phyloP scores from a whole-genome alignment of 192 early-diverging fungal genomes.

The Coemansia sp. region DNA sequence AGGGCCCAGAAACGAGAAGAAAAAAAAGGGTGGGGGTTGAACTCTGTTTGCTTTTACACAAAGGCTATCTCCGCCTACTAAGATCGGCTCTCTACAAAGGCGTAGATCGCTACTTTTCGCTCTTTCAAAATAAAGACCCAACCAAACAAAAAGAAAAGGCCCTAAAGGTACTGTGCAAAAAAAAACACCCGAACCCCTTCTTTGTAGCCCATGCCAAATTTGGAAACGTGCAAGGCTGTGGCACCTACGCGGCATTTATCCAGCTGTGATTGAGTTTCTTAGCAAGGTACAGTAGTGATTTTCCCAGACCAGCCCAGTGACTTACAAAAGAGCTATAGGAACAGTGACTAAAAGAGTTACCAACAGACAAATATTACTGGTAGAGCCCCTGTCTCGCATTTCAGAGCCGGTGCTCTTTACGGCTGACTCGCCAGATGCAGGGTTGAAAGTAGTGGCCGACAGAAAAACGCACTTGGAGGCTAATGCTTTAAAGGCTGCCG shows the following conservation, averaged over 20 bases:
- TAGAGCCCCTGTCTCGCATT: constrained; percentile 24
- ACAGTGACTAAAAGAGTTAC: background rate
- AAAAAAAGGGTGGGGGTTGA: background rate
- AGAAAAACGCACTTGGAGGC: constrained; percentile 9
- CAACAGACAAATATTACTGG: background rate
- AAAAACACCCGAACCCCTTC: background rate
- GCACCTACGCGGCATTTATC: background rate
- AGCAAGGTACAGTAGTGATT: background rate
- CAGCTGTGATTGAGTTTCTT: background rate
- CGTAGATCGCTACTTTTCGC: background rate
- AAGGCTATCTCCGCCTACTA: background rate
- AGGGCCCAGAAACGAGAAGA: background rate
- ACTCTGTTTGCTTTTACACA: constrained; percentile 10
- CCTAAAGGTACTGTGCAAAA: background rate
- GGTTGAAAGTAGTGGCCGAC: constrained; percentile 6
- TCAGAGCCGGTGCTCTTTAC: constrained; percentile 37
- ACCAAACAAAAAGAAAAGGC: background rate
- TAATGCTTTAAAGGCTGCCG: constrained; percentile 15
- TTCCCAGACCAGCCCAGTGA: background rate
- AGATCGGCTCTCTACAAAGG: constrained; percentile 10
- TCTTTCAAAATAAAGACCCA: background rate
- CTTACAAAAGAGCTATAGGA: background rate
- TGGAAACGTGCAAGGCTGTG: background rate
- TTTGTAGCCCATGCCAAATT: background rate
- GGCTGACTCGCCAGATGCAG: constrained; percentile 8